These are phyloP conservation scores for Phylloporus sp. DNA, from an alignment of 768 basidiomycete species.

Conservation along the genomic window DNA sequence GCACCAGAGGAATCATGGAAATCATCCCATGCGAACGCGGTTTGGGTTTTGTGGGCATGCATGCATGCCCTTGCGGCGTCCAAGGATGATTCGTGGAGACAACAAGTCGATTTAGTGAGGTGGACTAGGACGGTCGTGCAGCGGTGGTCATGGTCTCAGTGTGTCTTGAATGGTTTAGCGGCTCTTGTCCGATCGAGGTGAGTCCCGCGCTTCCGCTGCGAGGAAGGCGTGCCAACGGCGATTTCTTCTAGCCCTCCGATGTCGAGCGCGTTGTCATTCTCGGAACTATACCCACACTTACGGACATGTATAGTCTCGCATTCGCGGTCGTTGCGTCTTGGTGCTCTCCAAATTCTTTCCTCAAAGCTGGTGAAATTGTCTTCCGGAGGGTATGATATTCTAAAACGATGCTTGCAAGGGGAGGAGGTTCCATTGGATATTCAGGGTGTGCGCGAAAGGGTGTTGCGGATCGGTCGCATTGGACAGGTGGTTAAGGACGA, in stretches of 20 bases:
- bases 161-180: conserved; percentile 53
- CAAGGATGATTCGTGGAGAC: conserved; percentile 43
- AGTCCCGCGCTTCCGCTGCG: not conserved
- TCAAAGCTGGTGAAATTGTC: conserved; percentile 46
- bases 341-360: conserved; percentile 59
- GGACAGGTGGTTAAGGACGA: conserved; percentile 56
- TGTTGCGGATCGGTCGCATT: conserved; percentile 71
- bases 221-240: not conserved
- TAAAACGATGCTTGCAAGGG: conserved; percentile 68
- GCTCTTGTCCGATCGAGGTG: conserved; percentile 47
- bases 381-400: conserved; percentile 45
- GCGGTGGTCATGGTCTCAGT: conserved; percentile 57
- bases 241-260: conserved; percentile 15
- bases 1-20: conserved; percentile 31
- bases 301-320: conserved; percentile 64
- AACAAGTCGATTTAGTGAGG: conserved; percentile 40
- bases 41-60: conserved; percentile 61
- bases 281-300: conserved; percentile 51
- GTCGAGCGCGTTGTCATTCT: conserved; percentile 34
- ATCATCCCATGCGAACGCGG: conserved; percentile 38
- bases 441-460: conserved; percentile 80
- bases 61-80: conserved; percentile 45
- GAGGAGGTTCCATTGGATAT: conserved; percentile 79
- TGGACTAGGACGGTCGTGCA: conserved; percentile 47
- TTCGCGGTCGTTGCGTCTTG: conserved; percentile 60